These are phyloP conservation scores for Theileria sp. DNA, from an alignment of 169 alveolate genomes.

Conservation along the genomic window DNA sequence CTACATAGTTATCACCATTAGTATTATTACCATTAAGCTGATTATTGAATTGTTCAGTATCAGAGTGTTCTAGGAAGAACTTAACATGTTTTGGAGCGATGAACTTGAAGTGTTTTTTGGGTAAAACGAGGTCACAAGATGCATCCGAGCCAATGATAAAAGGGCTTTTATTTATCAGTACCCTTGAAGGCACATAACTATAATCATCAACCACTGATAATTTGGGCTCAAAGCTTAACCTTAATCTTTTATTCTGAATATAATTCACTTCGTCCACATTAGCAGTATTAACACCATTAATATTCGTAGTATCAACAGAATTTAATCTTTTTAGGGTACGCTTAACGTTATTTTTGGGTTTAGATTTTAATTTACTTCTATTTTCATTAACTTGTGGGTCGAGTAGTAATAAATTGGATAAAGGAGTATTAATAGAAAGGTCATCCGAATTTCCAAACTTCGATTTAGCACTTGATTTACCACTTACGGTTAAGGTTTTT, in stretches of 20 bases:
- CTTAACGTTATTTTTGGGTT: neutral
- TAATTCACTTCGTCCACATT: neutral
- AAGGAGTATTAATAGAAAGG: neutral
- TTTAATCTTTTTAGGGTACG: neutral
- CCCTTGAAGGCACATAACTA: constrained; percentile 4
- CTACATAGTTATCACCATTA: too few relatives aligned
- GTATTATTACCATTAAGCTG: neutral
- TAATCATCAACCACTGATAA: neutral
- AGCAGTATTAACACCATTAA: neutral
- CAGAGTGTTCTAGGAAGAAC: neutral
- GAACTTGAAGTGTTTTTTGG: neutral
- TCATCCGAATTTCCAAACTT: neutral
- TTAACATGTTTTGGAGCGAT: constrained; percentile 34
- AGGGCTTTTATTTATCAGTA: constrained; percentile 37
- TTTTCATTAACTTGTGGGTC: neutral
- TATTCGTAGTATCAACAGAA: neutral
- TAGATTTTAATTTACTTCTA: neutral
- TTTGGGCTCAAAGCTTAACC: neutral
- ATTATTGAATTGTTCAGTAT: neutral
- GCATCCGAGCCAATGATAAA: constrained; percentile 47
- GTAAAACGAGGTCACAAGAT: constrained; percentile 39
- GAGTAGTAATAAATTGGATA: neutral
- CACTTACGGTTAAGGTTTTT: neutral
- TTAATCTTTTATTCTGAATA: neutral
- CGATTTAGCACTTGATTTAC: neutral